Conservation (phyloP, 2,329 filamentous ascomycete species). For the Clonostachys rhizophaga region DNA sequence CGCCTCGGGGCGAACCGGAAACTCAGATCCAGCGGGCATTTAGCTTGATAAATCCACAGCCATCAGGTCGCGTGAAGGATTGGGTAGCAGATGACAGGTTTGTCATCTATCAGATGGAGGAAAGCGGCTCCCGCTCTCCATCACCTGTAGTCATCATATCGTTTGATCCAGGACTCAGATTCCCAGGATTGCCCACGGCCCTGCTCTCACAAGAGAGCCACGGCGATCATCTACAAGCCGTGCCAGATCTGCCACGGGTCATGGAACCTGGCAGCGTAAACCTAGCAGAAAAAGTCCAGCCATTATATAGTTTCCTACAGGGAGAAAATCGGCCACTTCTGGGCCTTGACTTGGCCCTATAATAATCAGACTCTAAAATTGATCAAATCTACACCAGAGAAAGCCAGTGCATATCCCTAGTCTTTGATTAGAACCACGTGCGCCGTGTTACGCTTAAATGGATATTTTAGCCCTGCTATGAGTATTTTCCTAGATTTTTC, state of each 20-base stretch:
- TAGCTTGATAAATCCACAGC: no score
- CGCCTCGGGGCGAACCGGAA: no score
- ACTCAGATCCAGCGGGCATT: no score
- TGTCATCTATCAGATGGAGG: background rate
- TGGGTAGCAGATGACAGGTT: slow-evolving; percentile 2
- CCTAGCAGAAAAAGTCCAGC: background rate
- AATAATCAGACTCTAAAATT: no score
- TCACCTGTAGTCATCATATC: slow-evolving; percentile 14
- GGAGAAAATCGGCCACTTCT: slow-evolving; percentile 3
- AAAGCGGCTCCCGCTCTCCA: background rate
- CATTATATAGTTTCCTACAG: background rate
- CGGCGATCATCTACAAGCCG: background rate
- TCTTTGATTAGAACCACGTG: no score
- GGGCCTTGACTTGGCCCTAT: slow-evolving; percentile 2
- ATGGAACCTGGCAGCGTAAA: background rate
- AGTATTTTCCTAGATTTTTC: no score
- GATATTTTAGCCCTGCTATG: no score
- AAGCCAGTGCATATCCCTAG: no score
- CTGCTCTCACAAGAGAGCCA: background rate
- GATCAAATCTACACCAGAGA: no score
- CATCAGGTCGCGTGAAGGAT: no score
- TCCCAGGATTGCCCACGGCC: slow-evolving; percentile 4
- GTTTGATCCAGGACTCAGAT: slow-evolving; percentile 18
- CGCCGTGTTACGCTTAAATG: no score
- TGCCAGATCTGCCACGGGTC: background rate